A percentile compares a stretch with the other conserved stretches of the same genome.
phyloP scores from a whole-genome alignment of 306 rosid genomes.

The Corylus americana region DNA sequence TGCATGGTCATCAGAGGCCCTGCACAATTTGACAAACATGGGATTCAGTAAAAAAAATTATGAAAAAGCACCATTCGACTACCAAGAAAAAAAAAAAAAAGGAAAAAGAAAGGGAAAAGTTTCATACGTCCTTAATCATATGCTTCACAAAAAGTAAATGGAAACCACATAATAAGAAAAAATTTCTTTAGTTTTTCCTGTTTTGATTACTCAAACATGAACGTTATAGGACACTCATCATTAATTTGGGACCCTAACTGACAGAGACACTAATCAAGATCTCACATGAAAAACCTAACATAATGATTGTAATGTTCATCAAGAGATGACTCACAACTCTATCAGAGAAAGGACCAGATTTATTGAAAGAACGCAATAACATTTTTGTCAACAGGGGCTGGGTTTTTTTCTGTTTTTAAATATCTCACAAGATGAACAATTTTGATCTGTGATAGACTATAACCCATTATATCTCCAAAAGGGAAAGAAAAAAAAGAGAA shows the following conservation, averaged over 20 bases:
- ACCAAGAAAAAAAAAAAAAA: neutral
- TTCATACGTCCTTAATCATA: constrained; percentile 8
- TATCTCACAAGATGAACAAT: neutral
- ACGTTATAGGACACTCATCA: neutral
- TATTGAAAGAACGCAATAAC: neutral
- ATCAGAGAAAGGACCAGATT: neutral
- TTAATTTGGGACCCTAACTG: neutral
- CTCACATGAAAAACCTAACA: neutral
- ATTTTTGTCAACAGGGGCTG: neutral
- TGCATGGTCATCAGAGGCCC: constrained; percentile 62
- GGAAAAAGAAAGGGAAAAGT: neutral
- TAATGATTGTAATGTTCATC: neutral
- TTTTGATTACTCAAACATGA: neutral
- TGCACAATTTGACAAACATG: constrained; percentile 33
- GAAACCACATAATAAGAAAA: constrained; percentile 8
- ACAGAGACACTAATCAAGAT: constrained; percentile 5
- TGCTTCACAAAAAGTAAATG: neutral
- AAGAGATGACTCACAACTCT: neutral
- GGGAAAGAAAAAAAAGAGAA: neutral
- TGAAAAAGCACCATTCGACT: neutral
- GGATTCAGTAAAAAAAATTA: constrained; percentile 3
- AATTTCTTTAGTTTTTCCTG: neutral
- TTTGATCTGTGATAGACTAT: neutral
- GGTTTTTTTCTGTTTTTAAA: neutral
- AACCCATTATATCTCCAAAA: neutral